Evolutionary conservation across 2,329 filamentous ascomycete genomes (phyloP), one percentile per base, ranked within the genome.

Genomic region (Venturiaceae sp.): DNA sequence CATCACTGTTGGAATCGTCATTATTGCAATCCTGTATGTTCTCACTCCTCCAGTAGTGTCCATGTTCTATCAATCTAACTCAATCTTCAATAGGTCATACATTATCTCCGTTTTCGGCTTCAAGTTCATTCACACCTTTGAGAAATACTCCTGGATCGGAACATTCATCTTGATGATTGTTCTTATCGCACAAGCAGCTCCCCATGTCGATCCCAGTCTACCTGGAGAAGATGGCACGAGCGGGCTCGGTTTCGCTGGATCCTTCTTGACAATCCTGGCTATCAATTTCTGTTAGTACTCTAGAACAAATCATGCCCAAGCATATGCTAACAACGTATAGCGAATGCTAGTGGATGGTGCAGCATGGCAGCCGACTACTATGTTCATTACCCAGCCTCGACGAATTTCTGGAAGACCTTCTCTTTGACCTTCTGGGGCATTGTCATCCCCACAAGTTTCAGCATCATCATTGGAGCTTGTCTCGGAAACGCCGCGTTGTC

Each of bases 111-210:
- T 75, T 57, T 63, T 74, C 14, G 74, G 74, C 7, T 71, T 78
- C 36, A 68, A 68, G 21, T 66, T 75, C 28, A 76, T 79, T 58
- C 66, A 78, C 53, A 68, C 74, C 0, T 78, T 74, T 62, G 77
- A 79, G 66, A 75, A 75, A 58, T 79, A 78, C 60, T 74, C 76
- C 1, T 79, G 76, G 76, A 70, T 77, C 60, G 63, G 73, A 56
- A 76, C 74, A 58, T 72, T 78, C 63, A 71, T 78, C 61, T 70
- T 78, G 36, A 71, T 80, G 63, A 68, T 75, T 60, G 68, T 80
- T 58, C 73, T 80, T 58, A 73, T 78, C 55, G 76, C 74, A 16
- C 69, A 79, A 66, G 72, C 76, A 1, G 69, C 44, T 9, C 44
- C 44, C 6, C 44, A 50, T 11, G 26, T 77, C 9, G 72, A 77